Evolutionary conservation across 202 grass and related monocot species (phyloP), one percentile per base, ranked within the genome.

Genomic region (Sporobolus alterniflorus): DNA sequence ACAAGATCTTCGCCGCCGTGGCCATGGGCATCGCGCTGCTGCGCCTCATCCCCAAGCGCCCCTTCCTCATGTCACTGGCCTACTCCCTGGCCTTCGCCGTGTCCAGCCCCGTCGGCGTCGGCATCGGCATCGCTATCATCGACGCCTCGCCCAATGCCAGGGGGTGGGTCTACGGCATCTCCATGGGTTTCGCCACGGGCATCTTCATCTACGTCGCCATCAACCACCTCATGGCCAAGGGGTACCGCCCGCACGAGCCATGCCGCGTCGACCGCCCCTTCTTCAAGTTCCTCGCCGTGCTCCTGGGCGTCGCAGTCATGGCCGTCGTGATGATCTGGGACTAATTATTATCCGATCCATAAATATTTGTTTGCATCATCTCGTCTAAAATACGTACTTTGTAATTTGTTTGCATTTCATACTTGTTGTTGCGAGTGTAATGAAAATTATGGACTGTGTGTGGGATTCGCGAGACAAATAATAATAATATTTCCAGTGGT

Each of bases 151-250:
- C 60, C 15, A 8, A 11, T 4, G 28, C 60, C 28, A 63, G 60
- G 0, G 86, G 89, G 48, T 97, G 94, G 94, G 87, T 82, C 7
- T 92, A 86, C 29, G 90, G 81, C 61, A 70, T 97, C 76, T 86
- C 94, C 63, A 91, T 91, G 94, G 77, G 78, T 0, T 77, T 94
- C 64, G 90, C 88, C 41, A 89, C 83, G 0, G 92, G 92, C 15
- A 86, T 97, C 17, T 97, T 97, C 84, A 13, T 97, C 51, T 97
- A 94, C 39, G 90, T 97, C 9, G 88, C 90, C 16, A 82, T 93
- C 69, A 98, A 98, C 82, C 92, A 98, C 83, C 88, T 98, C 34
- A 93, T 94, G 59, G 86, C 86, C 73, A 93, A 93, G 78, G 95
- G 92, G 1, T 98, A 91, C 71, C 93, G 78, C 6, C 78, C 90